phyloP scores from a whole-genome alignment of 1,139 yeast genomes.

The Yamadazyma blattariae region DNA sequence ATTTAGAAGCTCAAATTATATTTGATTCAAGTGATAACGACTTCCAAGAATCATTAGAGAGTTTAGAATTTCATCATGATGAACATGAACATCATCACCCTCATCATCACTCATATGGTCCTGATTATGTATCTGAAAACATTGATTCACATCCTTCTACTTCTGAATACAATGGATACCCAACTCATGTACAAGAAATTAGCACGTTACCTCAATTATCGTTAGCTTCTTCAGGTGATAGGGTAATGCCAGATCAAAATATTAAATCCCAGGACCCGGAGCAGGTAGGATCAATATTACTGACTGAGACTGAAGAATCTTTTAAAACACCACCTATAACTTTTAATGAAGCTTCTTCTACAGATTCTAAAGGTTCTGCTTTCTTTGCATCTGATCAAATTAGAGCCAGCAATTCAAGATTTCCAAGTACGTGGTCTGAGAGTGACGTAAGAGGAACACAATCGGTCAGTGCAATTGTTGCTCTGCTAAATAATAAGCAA shows the following conservation, averaged over 20 bases:
- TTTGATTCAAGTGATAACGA: slow-evolving; percentile 6
- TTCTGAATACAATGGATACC: too few species aligned
- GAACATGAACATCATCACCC: not conserved
- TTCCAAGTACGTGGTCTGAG: too few species aligned
- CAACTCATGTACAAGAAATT: too few species aligned
- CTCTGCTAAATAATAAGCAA: too few species aligned
- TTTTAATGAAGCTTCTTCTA: not conserved
- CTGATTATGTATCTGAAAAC: too few species aligned
- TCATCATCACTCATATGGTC: too few species aligned
- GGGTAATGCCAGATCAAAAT: not conserved
- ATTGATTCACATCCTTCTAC: not conserved
- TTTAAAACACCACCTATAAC: slow-evolving; percentile 5
- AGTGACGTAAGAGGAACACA: too few species aligned
- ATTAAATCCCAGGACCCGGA: not conserved
- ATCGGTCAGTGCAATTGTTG: too few species aligned
- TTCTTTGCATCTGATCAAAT: not conserved
- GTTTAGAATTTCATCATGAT: slow-evolving; percentile 2
- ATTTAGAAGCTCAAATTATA: slow-evolving; percentile 11
- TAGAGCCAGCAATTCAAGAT: too few species aligned
- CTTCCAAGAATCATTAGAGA: not conserved
- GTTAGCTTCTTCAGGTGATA: too few species aligned
- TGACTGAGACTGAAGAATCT: slow-evolving; percentile 4
- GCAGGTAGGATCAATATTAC: not conserved
- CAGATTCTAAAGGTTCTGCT: not conserved
- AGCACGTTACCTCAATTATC: too few species aligned